Evolutionary conservation across 352 stramenopile genomes (phyloP).

Genomic region (Phytophthora niederhauseri): DNA sequence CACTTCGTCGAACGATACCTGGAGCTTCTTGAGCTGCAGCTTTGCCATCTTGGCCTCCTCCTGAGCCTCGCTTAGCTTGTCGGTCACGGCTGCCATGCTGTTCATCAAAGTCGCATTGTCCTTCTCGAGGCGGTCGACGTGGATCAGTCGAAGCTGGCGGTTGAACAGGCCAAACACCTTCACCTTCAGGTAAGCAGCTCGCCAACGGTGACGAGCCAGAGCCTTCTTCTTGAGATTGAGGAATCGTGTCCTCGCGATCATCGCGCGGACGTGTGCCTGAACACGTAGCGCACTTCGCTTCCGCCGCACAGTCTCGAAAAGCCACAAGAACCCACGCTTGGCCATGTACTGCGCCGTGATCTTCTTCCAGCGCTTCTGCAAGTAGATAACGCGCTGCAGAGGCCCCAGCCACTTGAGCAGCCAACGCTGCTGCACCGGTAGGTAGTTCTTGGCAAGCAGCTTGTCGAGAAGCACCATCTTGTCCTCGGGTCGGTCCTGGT

Average conservation of each 20-base stretch:
- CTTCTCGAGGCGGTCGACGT: constrained; percentile 74
- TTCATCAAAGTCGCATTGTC: constrained; percentile 59
- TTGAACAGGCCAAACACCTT: constrained; percentile 59
- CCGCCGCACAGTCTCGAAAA: constrained; percentile 65
- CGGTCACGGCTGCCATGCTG: constrained; percentile 45
- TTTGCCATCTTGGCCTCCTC: constrained; percentile 53
- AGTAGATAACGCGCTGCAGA: constrained; percentile 81
- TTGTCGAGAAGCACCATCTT: constrained; percentile 87
- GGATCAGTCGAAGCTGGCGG: constrained; percentile 66
- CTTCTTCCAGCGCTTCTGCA: constrained; percentile 89
- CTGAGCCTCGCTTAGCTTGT: constrained; percentile 45
- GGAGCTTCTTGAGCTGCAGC: constrained; percentile 59
- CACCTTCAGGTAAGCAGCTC: constrained; percentile 68
- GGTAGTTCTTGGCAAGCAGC: constrained; percentile 67
- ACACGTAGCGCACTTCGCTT: constrained; percentile 71
- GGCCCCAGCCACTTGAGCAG: constrained; percentile 87
- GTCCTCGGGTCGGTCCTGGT: constrained; percentile 79
- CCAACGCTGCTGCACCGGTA: constrained; percentile 72
- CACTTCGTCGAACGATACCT: constrained; percentile 59
- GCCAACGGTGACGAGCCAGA: constrained; percentile 73
- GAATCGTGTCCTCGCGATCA: constrained; percentile 74
- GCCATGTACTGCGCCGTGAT: constrained; percentile 71
- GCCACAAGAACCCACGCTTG: constrained; percentile 83
- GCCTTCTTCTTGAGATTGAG: constrained; percentile 67
- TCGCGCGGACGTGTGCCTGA: constrained; percentile 65